phyloP scores from a whole-genome alignment of 495 filamentous ascomycete genomes.

The Collariella sp. region DNA sequence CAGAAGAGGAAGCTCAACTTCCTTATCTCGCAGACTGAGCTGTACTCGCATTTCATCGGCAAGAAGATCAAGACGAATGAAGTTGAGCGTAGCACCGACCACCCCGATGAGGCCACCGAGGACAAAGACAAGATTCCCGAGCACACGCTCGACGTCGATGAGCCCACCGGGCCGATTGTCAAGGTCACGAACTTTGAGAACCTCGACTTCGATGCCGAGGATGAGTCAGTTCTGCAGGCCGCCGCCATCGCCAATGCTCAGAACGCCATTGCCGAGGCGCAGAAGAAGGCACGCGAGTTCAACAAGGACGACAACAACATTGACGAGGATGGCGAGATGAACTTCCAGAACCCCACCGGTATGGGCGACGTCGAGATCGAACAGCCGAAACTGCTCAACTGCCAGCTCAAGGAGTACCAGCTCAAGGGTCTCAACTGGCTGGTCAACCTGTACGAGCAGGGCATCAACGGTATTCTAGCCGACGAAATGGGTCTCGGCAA shows the following conservation, averaged over 20 bases:
- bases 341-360: slow-evolving; percentile 97
- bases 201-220: slow-evolving; percentile 91
- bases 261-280: slow-evolving; percentile 89
- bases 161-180: slow-evolving; percentile 46
- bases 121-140: slow-evolving; percentile 37
- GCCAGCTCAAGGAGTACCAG: slow-evolving; percentile 95
- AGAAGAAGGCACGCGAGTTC: slow-evolving; percentile 87
- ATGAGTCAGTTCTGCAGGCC: slow-evolving; percentile 69
- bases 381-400: slow-evolving; percentile 89
- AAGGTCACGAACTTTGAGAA: slow-evolving; percentile 91
- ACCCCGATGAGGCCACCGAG: slow-evolving; percentile 52
- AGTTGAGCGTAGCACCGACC: slow-evolving; percentile 78
- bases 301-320: slow-evolving; percentile 58
- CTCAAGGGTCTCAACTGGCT: slow-evolving; percentile 98
- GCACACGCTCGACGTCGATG: slow-evolving; percentile 46
- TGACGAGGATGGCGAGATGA: slow-evolving; percentile 89
- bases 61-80: slow-evolving; percentile 97
- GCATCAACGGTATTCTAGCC: slow-evolving; percentile 97
- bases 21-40: slow-evolving; percentile 95
- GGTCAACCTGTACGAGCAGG: slow-evolving; percentile 96
- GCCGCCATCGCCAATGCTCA: slow-evolving; percentile 95
- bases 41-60: slow-evolving; percentile 99
- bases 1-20: slow-evolving; percentile 99
- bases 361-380: slow-evolving; percentile 88
- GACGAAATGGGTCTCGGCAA: slow-evolving; percentile 99